These are phyloP conservation scores for Discostella stelligeroides DNA, from an alignment of 108 stramenopile genomes.

Conservation along the genomic window DNA sequence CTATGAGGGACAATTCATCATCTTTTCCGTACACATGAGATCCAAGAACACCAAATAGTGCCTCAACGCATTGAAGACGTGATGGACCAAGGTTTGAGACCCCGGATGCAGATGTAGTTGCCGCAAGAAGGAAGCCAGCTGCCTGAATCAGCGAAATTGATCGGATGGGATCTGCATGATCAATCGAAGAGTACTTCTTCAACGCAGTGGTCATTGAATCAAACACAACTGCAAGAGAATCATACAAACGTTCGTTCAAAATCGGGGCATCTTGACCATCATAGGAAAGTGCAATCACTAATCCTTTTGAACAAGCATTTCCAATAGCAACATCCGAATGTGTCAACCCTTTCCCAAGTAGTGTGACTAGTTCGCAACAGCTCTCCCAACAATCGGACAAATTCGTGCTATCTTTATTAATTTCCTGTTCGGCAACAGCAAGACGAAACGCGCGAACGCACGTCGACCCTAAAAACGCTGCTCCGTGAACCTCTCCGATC, in stretches of 20 bases:
- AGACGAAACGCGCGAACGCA: conserved; percentile 64
- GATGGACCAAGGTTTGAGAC: conserved; percentile 43
- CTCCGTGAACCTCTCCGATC: conserved; percentile 69
- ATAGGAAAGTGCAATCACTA: conserved; percentile 67
- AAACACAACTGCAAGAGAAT: conserved; percentile 46
- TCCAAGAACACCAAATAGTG: conserved; percentile 64
- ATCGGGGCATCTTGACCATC: conserved; percentile 57
- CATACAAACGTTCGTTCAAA: conserved; percentile 46
- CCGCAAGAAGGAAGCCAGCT: conserved; percentile 62
- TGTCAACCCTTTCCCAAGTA: conserved; percentile 55
- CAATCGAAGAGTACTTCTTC: conserved; percentile 61
- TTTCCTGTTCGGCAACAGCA: conserved; percentile 9
- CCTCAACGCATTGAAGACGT: conserved; percentile 61
- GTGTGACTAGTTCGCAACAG: conserved; percentile 37
- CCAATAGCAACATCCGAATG: conserved; percentile 66
- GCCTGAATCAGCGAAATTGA: conserved; percentile 54
- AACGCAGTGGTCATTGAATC: conserved; percentile 44
- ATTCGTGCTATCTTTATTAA: conserved; percentile 1
- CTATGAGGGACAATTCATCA: conserved; percentile 68
- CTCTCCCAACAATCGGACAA: conserved; percentile 40
- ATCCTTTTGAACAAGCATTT: conserved; percentile 62
- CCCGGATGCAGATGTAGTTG: conserved; percentile 58
- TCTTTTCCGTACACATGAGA: conserved; percentile 72
- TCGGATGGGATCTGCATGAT: conserved; percentile 61
- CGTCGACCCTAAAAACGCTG: conserved; percentile 64